phyloP scores from a whole-genome alignment of 768 basidiomycete genomes.

The Naganishia vishniacii region DNA sequence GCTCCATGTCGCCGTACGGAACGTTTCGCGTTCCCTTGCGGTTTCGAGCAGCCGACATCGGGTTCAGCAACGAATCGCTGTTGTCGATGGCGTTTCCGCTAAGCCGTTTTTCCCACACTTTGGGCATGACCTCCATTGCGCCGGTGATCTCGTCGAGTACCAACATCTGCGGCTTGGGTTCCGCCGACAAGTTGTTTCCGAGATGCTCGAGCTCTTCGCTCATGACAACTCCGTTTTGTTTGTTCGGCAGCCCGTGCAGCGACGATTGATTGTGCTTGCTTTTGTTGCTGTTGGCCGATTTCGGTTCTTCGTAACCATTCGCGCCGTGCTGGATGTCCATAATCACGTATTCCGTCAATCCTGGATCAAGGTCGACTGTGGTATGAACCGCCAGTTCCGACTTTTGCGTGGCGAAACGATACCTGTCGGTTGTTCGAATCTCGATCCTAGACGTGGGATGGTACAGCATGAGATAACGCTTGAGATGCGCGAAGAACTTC shows the following conservation, averaged over 20 bases:
- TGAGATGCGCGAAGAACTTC: conserved; percentile 36
- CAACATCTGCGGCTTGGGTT: not conserved
- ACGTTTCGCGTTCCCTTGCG: conserved; percentile 5
- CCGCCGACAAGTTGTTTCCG: not conserved
- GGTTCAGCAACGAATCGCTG: not conserved
- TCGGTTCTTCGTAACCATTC: not conserved
- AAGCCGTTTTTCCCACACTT: conserved; percentile 19
- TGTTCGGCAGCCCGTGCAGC: conserved; percentile 10
- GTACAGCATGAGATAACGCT: conserved; percentile 39
- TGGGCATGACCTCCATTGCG: conserved; percentile 15
- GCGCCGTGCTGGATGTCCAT: not conserved
- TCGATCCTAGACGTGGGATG: conserved; percentile 42
- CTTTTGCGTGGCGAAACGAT: conserved; percentile 39
- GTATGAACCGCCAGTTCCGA: conserved; percentile 44
- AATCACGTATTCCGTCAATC: conserved; percentile 9
- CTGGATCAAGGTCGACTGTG: conserved; percentile 26
- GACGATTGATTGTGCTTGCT: not conserved
- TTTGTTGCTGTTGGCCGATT: not conserved
- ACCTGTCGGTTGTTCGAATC: conserved; percentile 41
- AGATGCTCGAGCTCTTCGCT: not conserved
- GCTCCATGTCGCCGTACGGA: conserved; percentile 2
- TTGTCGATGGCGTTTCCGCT: conserved; percentile 7
- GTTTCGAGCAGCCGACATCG: not conserved
- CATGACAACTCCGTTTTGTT: not conserved
- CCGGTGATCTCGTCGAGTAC: conserved; percentile 18